Conservation (phyloP, 768 basidiomycete genomes). For the Candolleomyces efflorescens region DNA sequence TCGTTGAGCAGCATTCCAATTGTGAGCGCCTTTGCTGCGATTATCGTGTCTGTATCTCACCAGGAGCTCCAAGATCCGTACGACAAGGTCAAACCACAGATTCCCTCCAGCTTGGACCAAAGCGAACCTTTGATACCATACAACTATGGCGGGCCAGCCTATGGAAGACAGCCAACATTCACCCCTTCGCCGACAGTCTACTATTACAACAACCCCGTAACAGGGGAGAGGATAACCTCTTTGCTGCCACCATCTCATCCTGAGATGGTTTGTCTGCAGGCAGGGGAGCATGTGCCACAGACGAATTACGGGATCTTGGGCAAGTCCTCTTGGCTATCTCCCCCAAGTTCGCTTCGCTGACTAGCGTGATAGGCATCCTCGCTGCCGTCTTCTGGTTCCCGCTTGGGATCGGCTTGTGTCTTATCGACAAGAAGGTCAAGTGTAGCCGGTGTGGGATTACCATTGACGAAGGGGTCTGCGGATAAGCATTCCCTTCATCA, state of each 20-base stretch:
- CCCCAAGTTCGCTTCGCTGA: conserved; percentile 7
- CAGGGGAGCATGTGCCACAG: conserved; percentile 59
- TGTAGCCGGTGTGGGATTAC: conserved; percentile 50
- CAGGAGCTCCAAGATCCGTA: conserved; percentile 2
- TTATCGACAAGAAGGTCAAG: conserved; percentile 67
- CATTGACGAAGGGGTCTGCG: conserved; percentile 43
- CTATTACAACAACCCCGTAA: conserved; percentile 63
- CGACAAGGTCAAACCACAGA: conserved; percentile 8
- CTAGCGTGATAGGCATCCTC: conserved; percentile 51
- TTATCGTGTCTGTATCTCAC: not conserved
- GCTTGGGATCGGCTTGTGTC: conserved; percentile 70
- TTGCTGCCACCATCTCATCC: conserved; percentile 74
- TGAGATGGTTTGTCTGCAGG: conserved; percentile 81
- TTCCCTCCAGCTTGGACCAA: conserved; percentile 3
- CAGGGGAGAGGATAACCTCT: conserved; percentile 55
- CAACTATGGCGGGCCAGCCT: conserved; percentile 21
- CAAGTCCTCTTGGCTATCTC: conserved; percentile 27
- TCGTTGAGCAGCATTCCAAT: conserved; percentile 1
- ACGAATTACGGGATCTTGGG: conserved; percentile 71
- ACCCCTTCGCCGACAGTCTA: conserved; percentile 51
- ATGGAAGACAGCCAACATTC: conserved; percentile 23
- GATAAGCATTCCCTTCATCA: conserved; percentile 13
- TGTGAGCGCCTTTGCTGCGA: not conserved
- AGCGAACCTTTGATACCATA: conserved; percentile 11
- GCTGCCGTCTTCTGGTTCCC: conserved; percentile 88